A percentile compares a stretch with the other conserved stretches of the same genome.
phyloP scores from a whole-genome alignment of 2,329 filamentous ascomycete species.

The Beauveria sp. region DNA sequence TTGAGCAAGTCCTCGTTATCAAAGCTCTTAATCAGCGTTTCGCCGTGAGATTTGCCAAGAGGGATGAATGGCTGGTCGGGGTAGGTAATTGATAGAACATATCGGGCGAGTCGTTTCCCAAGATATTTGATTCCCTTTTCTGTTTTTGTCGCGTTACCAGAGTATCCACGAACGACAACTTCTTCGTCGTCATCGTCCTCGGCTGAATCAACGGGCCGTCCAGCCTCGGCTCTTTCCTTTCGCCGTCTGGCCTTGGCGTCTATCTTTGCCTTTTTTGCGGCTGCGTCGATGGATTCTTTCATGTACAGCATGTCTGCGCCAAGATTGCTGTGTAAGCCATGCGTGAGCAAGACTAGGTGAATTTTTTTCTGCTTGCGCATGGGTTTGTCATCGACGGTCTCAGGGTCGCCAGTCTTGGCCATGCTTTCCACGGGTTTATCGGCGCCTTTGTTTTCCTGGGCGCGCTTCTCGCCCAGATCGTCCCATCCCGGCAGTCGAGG shows the following conservation, averaged over 20 bases:
- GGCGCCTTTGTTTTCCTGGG: constrained; percentile 16
- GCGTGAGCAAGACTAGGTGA: constrained; percentile 86
- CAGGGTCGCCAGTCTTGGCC: constrained; percentile 25
- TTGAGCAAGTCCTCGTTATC: constrained; percentile 34
- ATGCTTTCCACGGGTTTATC: constrained; percentile 27
- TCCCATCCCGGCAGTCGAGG: constrained; percentile 67
- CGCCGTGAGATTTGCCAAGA: constrained; percentile 40
- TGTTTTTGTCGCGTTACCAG: constrained; percentile 82
- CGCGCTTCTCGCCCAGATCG: constrained; percentile 28
- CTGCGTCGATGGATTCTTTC: constrained; percentile 92
- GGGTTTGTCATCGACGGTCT: constrained; percentile 18
- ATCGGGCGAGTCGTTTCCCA: constrained; percentile 87
- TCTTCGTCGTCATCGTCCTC: constrained; percentile 63
- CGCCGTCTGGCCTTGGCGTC: constrained; percentile 57
- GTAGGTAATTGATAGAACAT: constrained; percentile 82
- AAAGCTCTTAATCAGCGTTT: constrained; percentile 33
- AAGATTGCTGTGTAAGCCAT: constrained; percentile 91
- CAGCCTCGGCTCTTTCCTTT: constrained; percentile 32
- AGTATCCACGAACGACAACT: constrained; percentile 82
- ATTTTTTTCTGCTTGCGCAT: constrained; percentile 63
- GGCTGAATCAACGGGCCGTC: constrained; percentile 17
- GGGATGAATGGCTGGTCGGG: constrained; percentile 88
- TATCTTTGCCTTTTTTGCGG: constrained; percentile 64
- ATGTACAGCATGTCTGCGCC: constrained; percentile 94
- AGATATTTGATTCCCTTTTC: constrained; percentile 96